A percentile compares a stretch with the other conserved stretches of the same genome.
Evolutionary conservation across 2,329 filamentous ascomycete species (phyloP).

Genomic region (Colletotrichum tropicicola): DNA sequence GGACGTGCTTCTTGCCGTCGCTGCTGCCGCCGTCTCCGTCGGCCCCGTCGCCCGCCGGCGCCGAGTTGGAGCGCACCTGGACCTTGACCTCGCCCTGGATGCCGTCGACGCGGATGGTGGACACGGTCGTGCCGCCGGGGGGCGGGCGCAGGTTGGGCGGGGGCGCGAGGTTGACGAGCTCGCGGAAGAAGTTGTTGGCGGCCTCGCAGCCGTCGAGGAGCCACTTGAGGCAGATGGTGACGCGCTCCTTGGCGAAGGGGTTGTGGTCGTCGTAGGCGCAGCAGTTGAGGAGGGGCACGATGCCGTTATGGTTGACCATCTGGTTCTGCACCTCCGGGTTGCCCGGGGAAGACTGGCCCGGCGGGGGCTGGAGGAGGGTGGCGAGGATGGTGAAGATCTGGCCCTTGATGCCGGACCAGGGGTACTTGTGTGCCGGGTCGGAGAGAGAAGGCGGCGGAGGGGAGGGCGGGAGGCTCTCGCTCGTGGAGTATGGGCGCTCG

Average conservation of each 20-base stretch:
- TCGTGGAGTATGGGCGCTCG: constrained; percentile 69
- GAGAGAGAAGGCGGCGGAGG: constrained; percentile 63
- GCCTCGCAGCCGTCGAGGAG: constrained; percentile 78
- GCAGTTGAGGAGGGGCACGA: constrained; percentile 88
- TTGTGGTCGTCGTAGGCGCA: constrained; percentile 94
- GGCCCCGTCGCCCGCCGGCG: constrained; percentile 8
- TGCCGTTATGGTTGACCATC: constrained; percentile 84
- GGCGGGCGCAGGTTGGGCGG: constrained; percentile 47
- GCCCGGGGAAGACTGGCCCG: constrained; percentile 65
- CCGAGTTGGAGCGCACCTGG: constrained; percentile 49
- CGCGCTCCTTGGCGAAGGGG: constrained; percentile 91
- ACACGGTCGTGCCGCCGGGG: constrained; percentile 45
- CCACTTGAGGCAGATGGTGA: constrained; percentile 89
- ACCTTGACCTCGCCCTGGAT: constrained; percentile 66
- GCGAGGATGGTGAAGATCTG: constrained; percentile 91
- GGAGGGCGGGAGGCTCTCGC: constrained; percentile 42
- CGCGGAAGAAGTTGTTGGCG: constrained; percentile 76
- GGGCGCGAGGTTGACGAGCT: constrained; percentile 61
- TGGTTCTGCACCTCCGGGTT: constrained; percentile 86
- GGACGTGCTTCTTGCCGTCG: constrained; percentile 22
- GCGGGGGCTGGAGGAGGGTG: constrained; percentile 86
- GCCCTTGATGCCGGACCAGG: constrained; percentile 84
- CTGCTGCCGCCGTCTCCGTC: constrained; percentile 19
- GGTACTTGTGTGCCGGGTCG: constrained; percentile 70
- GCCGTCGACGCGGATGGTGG: constrained; percentile 62